Evolutionary conservation across 257 asterid species (phyloP).

Genomic region (Fraxinus americana): DNA sequence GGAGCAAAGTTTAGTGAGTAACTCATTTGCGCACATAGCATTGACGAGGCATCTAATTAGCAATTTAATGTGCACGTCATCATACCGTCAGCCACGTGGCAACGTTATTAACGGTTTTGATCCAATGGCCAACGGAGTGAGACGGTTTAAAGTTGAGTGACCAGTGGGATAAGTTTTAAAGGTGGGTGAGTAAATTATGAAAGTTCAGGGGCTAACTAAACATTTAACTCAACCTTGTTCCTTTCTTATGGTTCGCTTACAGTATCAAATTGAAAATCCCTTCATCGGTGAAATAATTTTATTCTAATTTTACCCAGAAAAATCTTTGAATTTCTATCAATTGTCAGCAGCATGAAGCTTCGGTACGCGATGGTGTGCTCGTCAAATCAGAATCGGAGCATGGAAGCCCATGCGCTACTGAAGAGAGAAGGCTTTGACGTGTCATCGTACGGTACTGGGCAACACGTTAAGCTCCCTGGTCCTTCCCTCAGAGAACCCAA

Average conservation of each 20-base stretch:
- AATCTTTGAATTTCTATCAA: neutral
- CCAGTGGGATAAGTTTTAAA: too few relatives aligned
- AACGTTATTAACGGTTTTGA: too few relatives aligned
- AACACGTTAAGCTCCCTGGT: conserved; percentile 98
- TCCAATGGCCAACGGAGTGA: too few relatives aligned
- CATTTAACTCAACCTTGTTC: too few relatives aligned
- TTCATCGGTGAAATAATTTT: neutral
- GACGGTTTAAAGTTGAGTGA: too few relatives aligned
- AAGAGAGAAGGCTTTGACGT: conserved; percentile 92
- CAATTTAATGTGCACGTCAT: too few relatives aligned
- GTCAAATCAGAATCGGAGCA: conserved; percentile 96
- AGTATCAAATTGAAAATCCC: neutral
- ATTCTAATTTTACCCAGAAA: neutral
- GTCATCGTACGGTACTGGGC: conserved; percentile 95
- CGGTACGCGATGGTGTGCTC: conserved; percentile 98
- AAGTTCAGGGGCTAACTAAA: too few relatives aligned
- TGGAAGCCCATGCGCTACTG: conserved; percentile 90
- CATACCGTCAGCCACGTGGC: too few relatives aligned
- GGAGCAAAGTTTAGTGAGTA: too few relatives aligned
- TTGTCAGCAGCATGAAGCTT: conserved; percentile 51
- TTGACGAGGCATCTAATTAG: too few relatives aligned
- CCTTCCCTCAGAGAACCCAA: conserved; percentile 98
- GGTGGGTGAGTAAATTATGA: too few relatives aligned
- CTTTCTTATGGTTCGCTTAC: neutral
- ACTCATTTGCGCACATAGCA: too few relatives aligned